Base-by-base conservation (phyloP, 2,329 filamentous ascomycete genomes). In the Plenodomus tracheiphilus region DNA sequence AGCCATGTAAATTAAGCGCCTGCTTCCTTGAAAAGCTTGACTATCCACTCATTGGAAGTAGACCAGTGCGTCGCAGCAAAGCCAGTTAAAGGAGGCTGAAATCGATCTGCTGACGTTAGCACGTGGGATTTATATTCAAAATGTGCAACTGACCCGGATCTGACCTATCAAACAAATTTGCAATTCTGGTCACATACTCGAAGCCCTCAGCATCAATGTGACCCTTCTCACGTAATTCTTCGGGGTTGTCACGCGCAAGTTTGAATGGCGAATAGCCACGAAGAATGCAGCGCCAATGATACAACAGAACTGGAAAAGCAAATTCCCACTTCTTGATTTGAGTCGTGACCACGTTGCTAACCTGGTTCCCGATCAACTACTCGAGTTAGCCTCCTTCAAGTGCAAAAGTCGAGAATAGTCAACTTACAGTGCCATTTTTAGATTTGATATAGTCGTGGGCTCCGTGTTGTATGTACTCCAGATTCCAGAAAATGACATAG, bases 251-350 rank as follows among this genome's bases (percentile, higher is more conserved):
- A 7, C 66, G 64, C 7, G 66, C 68, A 21, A 70, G 30, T 35
- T 65, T 66, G 56, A 71, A 71, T 1, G 69, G 69, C 18, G 53
- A 56, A 40, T 65, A 71, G 11, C 58, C 64, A 2, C 68, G 64
- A 6, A 72, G 51, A 4, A 64, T 60, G 34, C 62, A 62, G 16
- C 61, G 62, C 65, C 69, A 73, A 39, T 71, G 65, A 25, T 64
- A 57, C 13, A 71, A 50, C 20, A 72, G 48, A n/a, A 70, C 58
- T 0, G 58, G 56, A 19, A 66, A 68, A 4, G 66, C 59, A 13
- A 62, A 62, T n/a, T 71, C 62, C 69, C 68, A 73, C 21, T 71
- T 65, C 30, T 64, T 60, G 39, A 70, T 62, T 41, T 72, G 69
- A 13, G 52, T 61, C 25, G 51, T 64, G 11, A 72, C 66, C 3